Evolutionary conservation across 768 basidiomycete species (phyloP), one percentile per base, ranked within the genome.

Genomic region (Rhodotorula diobovata): DNA sequence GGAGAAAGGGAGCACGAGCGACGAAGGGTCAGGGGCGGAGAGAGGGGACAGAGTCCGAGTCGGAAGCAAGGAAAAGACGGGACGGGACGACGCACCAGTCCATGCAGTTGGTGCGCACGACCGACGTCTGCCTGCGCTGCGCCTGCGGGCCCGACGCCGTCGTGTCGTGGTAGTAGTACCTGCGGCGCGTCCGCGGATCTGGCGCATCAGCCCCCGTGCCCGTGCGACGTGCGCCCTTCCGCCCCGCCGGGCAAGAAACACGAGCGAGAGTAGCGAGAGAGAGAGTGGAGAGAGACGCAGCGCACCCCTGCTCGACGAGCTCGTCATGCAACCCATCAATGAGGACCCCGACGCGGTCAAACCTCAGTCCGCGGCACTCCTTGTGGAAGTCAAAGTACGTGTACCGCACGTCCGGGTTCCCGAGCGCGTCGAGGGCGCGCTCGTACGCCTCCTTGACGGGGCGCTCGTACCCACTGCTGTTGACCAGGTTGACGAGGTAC

Each of bases 301-400:
- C 85, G 51, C 76, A 90, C 91, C 90, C 89, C 73, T 91, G 85
- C 66, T 82, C 83, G 53, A 83, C 80, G 45, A 93, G 81, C 73
- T 90, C 89, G 41, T 88, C 86, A 74, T 88, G 84, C 61, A 97
- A 79, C 65, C 84, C 83, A 72, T 92, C 90, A 55, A 94, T 85
- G 51, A 99, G 84, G 25, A 92, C 80, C 63, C 86, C 86, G 73
- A 99, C 91, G 57, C 93, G 86, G 79, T 99, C 92, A 87, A 92
- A 99, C 53, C 91, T 88, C 89, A 98, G 91, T 60, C 90, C 85
- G 79, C 87, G 90, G 84, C 94, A 97, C 80, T 98, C 93, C 70
- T 86, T 88, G 80, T 97, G 95, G 83, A 99, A 99, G 79, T 99
- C 96, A 77, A 97, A 99, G 82, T 97, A 96, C 73, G 90, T 84